phyloP scores from a whole-genome alignment of 2,329 filamentous ascomycete genomes.

The Alternaria arborescens region DNA sequence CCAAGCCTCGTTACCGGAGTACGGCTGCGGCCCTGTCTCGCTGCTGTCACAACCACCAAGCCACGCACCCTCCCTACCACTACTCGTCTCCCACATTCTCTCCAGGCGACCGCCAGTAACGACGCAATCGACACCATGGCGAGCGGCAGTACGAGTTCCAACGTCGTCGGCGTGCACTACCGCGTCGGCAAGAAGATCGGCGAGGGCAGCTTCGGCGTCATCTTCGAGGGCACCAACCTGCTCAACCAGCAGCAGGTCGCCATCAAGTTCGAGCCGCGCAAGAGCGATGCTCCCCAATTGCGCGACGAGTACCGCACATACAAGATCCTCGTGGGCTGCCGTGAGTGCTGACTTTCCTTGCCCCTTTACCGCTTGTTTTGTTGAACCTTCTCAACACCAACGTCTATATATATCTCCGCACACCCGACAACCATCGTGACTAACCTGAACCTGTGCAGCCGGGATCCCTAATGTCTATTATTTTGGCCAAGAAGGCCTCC shows the following conservation, averaged over 20 bases:
- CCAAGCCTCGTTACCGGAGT: slow-evolving; percentile 24
- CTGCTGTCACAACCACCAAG: slow-evolving; percentile 19
- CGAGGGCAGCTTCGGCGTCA: slow-evolving; percentile 97
- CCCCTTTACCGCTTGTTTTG: slow-evolving; percentile 19
- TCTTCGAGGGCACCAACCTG: slow-evolving; percentile 98
- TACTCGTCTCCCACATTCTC: slow-evolving; percentile 9
- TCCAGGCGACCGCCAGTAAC: slow-evolving; percentile 12
- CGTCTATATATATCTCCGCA: background rate
- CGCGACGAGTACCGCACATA: slow-evolving; percentile 99
- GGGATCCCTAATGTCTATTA: slow-evolving; percentile 99
- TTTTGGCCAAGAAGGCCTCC: slow-evolving; percentile 96
- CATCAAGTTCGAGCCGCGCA: slow-evolving; percentile 99
- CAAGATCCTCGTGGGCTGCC: slow-evolving; percentile 98
- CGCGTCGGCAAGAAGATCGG: slow-evolving; percentile 99
- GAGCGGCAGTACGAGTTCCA: slow-evolving; percentile 89
- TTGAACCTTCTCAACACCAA: background rate
- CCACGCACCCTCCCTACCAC: slow-evolving; percentile 17
- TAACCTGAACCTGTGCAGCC: slow-evolving; percentile 63
- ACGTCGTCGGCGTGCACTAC: slow-evolving; percentile 98
- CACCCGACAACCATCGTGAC: slow-evolving; percentile 5
- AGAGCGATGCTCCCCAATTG: slow-evolving; percentile 97
- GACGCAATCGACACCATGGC: slow-evolving; percentile 66
- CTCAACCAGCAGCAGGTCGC: slow-evolving; percentile 99
- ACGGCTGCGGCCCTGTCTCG: slow-evolving; percentile 36
- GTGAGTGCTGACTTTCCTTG: slow-evolving; percentile 68